Evolutionary conservation across 2,329 filamentous ascomycete species (phyloP), one percentile per base, ranked within the genome.

Genomic region (Ophiostoma perfectum): DNA sequence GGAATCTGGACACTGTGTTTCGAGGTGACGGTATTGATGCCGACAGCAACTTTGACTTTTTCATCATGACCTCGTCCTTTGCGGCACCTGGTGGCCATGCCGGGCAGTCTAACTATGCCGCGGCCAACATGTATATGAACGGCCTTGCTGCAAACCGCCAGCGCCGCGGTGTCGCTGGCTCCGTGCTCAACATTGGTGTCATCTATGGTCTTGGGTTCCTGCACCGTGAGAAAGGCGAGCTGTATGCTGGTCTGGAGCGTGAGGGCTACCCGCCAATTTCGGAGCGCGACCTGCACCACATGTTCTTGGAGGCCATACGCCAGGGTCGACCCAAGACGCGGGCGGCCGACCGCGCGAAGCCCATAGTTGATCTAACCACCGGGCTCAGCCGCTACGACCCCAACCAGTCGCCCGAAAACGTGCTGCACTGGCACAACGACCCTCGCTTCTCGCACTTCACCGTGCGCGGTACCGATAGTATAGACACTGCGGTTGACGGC

Each of bases 241-340:
- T 81, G 2, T 82, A 82, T 69, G 71, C 72, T 0, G 78, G 78
- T 1, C 76, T 82, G 0, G 78, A 80, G 75, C 74, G 78, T 4
- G 79, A 82, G 12, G 79, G 80, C 5, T 82, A 81, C 68, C 79
- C 78, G 67, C 80, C 80, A 47, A 77, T 84, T 12, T 83, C 82
- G 2, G 83, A 85, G 73, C 76, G 78, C 3, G 82, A 84, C 67
- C 73, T 85, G 16, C 81, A 84, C 71, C 80, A 82, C 71, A 79
- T 82, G 75, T 82, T 85, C 70, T 77, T 83, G 8, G 82, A 85
- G 72, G 82, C 82, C 5, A 80, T 86, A 39, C 73, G 77, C 0
- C 77, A 78, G 0, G 81, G 82, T 4, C 75, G 74, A 6, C 78
- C 80, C 0, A 63, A 62, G 2, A 12, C 18, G 4, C 6, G 60